Percentiles rank a stretch among this genome's conserved stretches.
phyloP scores from a whole-genome alignment of 2,329 filamentous ascomycete genomes.

The Alternaria angustiovoidea region DNA sequence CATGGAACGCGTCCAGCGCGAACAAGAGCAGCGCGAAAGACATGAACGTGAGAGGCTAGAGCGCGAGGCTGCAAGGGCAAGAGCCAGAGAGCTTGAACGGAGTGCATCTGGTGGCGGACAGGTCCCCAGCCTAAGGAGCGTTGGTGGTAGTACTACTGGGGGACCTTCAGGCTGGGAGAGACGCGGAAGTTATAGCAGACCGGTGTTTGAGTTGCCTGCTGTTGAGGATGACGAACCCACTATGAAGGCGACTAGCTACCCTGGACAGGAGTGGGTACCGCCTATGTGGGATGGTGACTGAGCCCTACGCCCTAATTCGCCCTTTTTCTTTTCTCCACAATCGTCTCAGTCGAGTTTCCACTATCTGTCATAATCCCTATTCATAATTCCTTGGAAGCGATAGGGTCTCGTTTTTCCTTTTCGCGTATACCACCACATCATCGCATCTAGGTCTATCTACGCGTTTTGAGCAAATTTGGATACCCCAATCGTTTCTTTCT shows the following conservation, averaged over 20 bases:
- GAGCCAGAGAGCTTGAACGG: conserved; percentile 46
- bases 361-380: not conserved
- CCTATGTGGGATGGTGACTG: conserved; percentile 48
- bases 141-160: conserved; percentile 38
- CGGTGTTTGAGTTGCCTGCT: conserved; percentile 46
- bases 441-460: conserved; percentile 6
- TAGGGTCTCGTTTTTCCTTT: not conserved
- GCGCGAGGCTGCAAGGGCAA: conserved; percentile 39
- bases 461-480: conserved; percentile 27
- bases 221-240: conserved; percentile 59
- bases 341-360: not conserved
- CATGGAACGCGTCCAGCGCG: conserved; percentile 41
- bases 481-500: conserved; percentile 25
- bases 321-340: not conserved
- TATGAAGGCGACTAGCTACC: conserved; percentile 74
- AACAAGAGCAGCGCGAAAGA: conserved; percentile 39
- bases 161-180: conserved; percentile 38
- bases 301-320: not conserved
- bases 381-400: not conserved
- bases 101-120: conserved; percentile 44
- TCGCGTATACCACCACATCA: not conserved
- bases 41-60: conserved; percentile 37
- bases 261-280: conserved; percentile 75
- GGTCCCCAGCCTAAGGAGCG: conserved; percentile 43
- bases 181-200: conserved; percentile 29